Percentiles rank a stretch among this genome's conserved stretches.
These are phyloP conservation scores for Fusarium sp. DNA, from an alignment of 2,329 filamentous ascomycete genomes.

Conservation along the genomic window DNA sequence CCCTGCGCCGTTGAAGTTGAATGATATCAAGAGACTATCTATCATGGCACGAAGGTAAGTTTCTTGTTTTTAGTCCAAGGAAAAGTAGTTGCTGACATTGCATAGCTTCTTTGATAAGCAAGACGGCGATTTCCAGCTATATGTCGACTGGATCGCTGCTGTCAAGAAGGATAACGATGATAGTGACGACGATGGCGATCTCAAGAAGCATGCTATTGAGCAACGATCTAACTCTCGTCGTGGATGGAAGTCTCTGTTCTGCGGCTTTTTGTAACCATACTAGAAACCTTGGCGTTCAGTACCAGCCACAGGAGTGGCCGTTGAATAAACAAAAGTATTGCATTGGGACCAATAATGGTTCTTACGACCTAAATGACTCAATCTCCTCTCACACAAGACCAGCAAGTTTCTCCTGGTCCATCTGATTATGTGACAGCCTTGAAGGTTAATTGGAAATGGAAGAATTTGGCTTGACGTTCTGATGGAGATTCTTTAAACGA, in stretches of 20 bases:
- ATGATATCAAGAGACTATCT: constrained; percentile 73
- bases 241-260: constrained; percentile 47
- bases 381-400: neutral
- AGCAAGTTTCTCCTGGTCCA: no score
- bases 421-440: neutral
- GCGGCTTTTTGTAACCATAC: constrained; percentile 41
- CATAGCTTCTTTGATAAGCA: constrained; percentile 80
- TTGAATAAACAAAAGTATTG: neutral
- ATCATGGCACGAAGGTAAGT: constrained; percentile 85
- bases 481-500: no score
- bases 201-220: constrained; percentile 33
- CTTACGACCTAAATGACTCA: no score
- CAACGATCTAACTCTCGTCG: constrained; percentile 7
- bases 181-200: constrained; percentile 40
- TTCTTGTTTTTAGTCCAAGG: neutral
- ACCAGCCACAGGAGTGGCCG: neutral
- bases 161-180: constrained; percentile 42
- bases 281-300: neutral
- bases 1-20: constrained; percentile 68
- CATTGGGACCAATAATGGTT: neutral
- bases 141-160: constrained; percentile 49
- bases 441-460: neutral
- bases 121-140: constrained; percentile 70
- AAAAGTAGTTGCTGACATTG: constrained; percentile 37
- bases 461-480: neutral